phyloP scores from a whole-genome alignment of 1,139 yeast species.

The Groenewaldozyma auringiensis region DNA sequence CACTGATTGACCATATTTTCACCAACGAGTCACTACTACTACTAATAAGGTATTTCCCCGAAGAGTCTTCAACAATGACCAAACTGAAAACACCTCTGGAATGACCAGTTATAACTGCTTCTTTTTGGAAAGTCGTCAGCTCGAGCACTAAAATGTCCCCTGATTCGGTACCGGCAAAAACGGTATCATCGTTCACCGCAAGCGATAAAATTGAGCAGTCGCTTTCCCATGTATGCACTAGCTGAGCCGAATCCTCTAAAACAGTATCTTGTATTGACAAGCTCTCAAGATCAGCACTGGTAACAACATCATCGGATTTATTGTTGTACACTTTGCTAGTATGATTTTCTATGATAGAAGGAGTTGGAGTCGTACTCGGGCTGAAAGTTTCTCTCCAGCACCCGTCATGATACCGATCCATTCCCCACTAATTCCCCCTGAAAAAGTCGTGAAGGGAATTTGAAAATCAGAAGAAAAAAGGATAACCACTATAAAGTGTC shows the following conservation, averaged over 20 bases:
- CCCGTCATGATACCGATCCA: conserved; percentile 7
- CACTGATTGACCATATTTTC: conserved; percentile 63
- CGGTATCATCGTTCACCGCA: conserved; percentile 50
- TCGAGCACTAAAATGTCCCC: conserved; percentile 73
- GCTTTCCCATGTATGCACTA: conserved; percentile 72
- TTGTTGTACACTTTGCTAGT: neutral
- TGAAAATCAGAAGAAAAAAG: too few species aligned
- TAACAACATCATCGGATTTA: neutral
- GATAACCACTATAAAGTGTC: too few species aligned
- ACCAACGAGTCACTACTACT: conserved; percentile 90
- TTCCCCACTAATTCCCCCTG: neutral
- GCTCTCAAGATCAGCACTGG: conserved; percentile 1
- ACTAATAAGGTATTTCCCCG: conserved; percentile 60
- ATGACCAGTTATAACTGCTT: conserved; percentile 45
- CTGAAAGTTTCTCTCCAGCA: conserved; percentile 19
- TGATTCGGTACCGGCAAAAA: conserved; percentile 92
- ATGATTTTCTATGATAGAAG: neutral
- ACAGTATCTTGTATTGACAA: conserved; percentile 9
- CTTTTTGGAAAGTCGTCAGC: conserved; percentile 51
- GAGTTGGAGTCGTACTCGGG: neutral
- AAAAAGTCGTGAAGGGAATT: neutral
- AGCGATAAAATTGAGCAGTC: conserved; percentile 71
- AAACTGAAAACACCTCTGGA: conserved; percentile 68
- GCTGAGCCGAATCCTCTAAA: conserved; percentile 14
- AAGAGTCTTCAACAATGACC: conserved; percentile 35